These are phyloP conservation scores for Huntiella decipiens DNA, from an alignment of 2,329 filamentous ascomycete genomes.

Conservation along the genomic window DNA sequence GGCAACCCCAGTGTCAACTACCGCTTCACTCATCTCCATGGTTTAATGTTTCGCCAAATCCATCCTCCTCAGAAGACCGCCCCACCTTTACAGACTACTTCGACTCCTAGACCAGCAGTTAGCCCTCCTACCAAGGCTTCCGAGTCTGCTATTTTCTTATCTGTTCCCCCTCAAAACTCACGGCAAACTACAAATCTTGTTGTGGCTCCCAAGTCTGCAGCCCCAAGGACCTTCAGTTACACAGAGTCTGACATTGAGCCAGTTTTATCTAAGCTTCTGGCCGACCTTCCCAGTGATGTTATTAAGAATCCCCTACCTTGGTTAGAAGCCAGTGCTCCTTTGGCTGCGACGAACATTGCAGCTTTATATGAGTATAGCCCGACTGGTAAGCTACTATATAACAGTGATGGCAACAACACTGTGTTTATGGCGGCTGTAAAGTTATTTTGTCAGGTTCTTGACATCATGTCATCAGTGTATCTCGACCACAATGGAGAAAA, in stretches of 20 bases:
- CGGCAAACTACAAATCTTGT: no score
- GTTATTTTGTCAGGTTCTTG: background rate
- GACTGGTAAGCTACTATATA: background rate
- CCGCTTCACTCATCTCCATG: no score
- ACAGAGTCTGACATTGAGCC: background rate
- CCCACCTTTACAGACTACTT: no score
- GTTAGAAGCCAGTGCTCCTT: slow-evolving; percentile 33
- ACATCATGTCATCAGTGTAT: background rate
- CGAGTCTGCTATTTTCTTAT: no score
- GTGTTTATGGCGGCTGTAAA: background rate
- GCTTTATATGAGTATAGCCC: slow-evolving; percentile 28
- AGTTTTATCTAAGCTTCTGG: slow-evolving; percentile 25
- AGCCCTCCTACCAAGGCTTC: no score
- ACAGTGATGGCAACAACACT: background rate
- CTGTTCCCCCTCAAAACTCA: no score
- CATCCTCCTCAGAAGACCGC: no score
- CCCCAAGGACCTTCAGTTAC: background rate
- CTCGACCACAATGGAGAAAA: background rate
- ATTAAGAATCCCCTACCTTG: slow-evolving; percentile 29
- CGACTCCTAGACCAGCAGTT: no score
- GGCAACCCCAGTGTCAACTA: no score
- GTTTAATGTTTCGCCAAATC: no score
- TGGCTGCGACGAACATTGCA: slow-evolving; percentile 36
- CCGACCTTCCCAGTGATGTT: slow-evolving; percentile 38
- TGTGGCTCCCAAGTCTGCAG: slow-evolving; percentile 8